phyloP scores from a whole-genome alignment of 202 grass and related monocot genomes.

The Cymbopogon flexuosus region DNA sequence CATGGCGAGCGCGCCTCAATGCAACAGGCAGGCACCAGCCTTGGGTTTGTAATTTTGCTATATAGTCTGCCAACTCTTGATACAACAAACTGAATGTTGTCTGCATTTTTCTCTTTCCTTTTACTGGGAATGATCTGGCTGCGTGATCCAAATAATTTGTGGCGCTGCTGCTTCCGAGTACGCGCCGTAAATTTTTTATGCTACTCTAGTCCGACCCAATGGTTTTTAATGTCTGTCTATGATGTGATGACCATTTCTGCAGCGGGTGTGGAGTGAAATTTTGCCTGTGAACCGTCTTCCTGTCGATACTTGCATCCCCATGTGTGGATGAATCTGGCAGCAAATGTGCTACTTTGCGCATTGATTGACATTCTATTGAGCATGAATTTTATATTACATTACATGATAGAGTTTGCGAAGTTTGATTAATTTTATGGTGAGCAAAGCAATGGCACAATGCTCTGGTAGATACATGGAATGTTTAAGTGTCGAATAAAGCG shows the following conservation, averaged over 20 bases:
- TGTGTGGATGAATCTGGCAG: not conserved
- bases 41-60: not conserved
- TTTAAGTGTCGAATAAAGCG: conserved; percentile 37
- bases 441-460: not conserved
- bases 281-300: not conserved
- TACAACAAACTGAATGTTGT: not conserved
- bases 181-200: not conserved
- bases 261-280: too few relatives aligned
- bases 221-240: not conserved
- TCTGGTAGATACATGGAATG: not conserved
- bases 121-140: not conserved
- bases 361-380: not conserved
- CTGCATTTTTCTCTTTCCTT: not conserved
- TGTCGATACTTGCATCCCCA: not conserved
- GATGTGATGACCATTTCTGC: not conserved
- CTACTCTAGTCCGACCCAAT: not conserved
- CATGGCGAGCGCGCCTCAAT: not conserved
- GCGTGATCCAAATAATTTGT: not conserved
- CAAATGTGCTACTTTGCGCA: not conserved
- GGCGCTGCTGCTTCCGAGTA: not conserved
- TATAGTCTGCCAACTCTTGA: not conserved
- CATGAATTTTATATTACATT: not conserved
- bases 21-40: not conserved
- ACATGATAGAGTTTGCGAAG: not conserved
- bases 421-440: not conserved